Conservation (phyloP, 2,329 filamentous ascomycete species). For the Teratosphaeria viscida region DNA sequence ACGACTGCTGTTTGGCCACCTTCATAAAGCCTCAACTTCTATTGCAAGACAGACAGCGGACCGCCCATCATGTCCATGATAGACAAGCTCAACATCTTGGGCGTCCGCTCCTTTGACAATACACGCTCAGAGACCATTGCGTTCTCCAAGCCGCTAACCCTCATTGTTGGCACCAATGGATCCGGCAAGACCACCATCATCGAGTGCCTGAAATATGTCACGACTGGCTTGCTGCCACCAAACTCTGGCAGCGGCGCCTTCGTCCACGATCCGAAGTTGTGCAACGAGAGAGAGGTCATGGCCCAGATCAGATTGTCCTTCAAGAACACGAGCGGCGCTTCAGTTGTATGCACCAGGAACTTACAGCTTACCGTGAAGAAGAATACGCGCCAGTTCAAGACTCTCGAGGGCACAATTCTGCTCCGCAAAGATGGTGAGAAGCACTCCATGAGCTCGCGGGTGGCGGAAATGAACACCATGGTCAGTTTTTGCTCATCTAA, state of each 20-base stretch:
- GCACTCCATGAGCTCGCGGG: constrained; percentile 65
- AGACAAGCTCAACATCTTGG: constrained; percentile 78
- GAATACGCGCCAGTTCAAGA: constrained; percentile 59
- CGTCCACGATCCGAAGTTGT: constrained; percentile 92
- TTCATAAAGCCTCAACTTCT: too few species aligned
- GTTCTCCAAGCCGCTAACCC: constrained; percentile 81
- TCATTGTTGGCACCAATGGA: constrained; percentile 95
- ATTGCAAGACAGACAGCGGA: background rate
- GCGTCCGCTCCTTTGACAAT: constrained; percentile 79
- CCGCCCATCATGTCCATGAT: constrained; percentile 49
- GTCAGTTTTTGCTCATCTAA: background rate
- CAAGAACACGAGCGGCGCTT: constrained; percentile 62
- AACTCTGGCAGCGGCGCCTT: constrained; percentile 85
- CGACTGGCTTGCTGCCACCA: constrained; percentile 83
- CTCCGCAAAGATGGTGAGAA: constrained; percentile 72
- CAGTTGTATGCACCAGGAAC: constrained; percentile 74
- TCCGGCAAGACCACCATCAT: constrained; percentile 99
- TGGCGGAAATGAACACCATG: constrained; percentile 52
- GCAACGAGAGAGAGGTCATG: constrained; percentile 76
- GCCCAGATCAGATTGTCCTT: constrained; percentile 90
- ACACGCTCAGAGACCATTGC: constrained; percentile 64
- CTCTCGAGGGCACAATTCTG: constrained; percentile 68
- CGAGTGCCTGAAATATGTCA: constrained; percentile 96
- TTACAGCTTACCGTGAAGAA: constrained; percentile 83
- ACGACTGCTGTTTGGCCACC: too few species aligned